Base-by-base conservation (phyloP, 177 flowering plant genomes). In the Tripterygium wilfordii region DNA sequence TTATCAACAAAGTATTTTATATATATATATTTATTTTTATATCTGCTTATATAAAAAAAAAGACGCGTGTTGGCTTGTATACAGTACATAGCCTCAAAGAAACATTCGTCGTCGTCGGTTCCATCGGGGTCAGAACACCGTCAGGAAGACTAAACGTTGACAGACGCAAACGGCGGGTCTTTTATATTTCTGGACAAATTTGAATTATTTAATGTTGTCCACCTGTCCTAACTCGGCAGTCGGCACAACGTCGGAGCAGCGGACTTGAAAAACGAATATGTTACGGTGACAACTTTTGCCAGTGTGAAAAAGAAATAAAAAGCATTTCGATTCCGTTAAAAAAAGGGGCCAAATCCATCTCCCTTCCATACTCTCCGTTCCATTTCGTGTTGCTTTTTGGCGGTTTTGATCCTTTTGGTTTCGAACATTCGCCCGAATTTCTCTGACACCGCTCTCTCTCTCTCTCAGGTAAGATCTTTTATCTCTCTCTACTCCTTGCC, bases 381-480 rank as follows among this genome's bases (percentile, higher is more conserved):
- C 42, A 36, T 19, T 51, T 50, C 46, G 48, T 45, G 48, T 45
- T 45, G 45, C 59, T 53, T 54, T 59, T 62, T 61, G 53, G 65
- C 56, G 55, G 65, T 48, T 50, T 38, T 45, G 31, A 20, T 45
- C 50, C 30, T 47, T 50, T 49, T 57, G 42, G 30, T 46, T 63
- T 35, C 62, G 52, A 45, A 62, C 66, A 56, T 62, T 46, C 53
- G 43, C 53, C 10, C 42, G 53, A 51, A 28, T 56, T 51, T 46
- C 27, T 41, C 54, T 51, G 29, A 35, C 56, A 0, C 10, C 43
- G 26, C 42, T 36, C 37, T 60, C 58, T 36, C 36, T 35, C 13
- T 17, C 24, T 39, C 17, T 0, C 22, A 37, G 45, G 48, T 61
- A 27, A 40, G 38, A 40, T 44, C 38, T 26, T 46, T n/a, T 49